Evolutionary conservation across 352 stramenopile genomes (phyloP), one percentile per base, ranked within the genome.

Genomic region (Globisporangium splendens): DNA sequence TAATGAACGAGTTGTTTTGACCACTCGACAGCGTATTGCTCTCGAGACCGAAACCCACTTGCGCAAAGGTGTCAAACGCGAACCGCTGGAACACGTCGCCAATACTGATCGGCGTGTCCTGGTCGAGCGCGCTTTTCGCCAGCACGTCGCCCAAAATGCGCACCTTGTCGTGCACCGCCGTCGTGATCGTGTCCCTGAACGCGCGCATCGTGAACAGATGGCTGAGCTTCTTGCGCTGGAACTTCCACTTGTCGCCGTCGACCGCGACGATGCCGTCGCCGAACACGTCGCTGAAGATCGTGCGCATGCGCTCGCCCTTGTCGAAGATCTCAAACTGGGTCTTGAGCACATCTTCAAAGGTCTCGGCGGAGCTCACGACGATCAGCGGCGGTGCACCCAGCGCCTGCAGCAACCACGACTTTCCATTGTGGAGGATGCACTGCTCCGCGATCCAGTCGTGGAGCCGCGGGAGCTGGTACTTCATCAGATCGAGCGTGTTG

Each of bases 311-410:
- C 5, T 63, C 41, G 1, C 75, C 82, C 47, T 92, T 90, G 8
- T 72, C 63, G 42, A 95, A 95, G 46, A 78, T 70, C 44, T 85
- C 67, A 50, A 85, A 82, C 43, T 93, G 72, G 14, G 59, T 72
- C 56, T 78, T 77, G 31, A 80, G 57, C 17, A 83, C 65, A 46
- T 89, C 76, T 31, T 85, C 68, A 4, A 87, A 69, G 6, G 63
- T 53, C 46, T 72, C 61, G 1, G 67, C 57, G 0, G 67, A 74
- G 4, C 62, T 73, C 0, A 89, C 17, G 22, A 89, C 62, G 31
- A 86, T 62, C 8, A 58, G 77, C 8, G 65, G 65, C 2, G 69
- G 49, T 31, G 59, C 61, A 0, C 69, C 73, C 0, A 81, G 54
- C 22, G 81, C 62, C 7, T 62, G 44, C 14, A 83, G 56, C 50